phyloP scores from a whole-genome alignment of 176 grass and related monocot genomes.

The Saccharum officinarum region DNA sequence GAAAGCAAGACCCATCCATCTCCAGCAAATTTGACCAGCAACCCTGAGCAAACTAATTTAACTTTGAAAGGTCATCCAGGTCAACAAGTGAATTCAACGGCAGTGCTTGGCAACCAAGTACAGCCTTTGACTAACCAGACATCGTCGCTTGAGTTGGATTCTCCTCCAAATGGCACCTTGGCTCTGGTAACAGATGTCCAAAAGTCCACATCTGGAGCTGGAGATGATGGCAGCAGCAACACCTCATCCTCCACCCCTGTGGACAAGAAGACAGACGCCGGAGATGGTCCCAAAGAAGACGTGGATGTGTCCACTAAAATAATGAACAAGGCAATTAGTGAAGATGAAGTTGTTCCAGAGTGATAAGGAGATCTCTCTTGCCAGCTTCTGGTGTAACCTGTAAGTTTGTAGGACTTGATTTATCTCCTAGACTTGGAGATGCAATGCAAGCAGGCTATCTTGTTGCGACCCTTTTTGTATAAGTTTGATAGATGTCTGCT shows the following conservation, averaged over 20 bases:
- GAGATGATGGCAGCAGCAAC: slow-evolving; percentile 6
- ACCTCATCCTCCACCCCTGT: not conserved
- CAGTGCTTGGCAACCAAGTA: slow-evolving; percentile 27
- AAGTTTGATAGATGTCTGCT: slow-evolving; percentile 38
- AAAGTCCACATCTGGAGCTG: slow-evolving; percentile 22
- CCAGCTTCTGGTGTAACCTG: slow-evolving; percentile 36
- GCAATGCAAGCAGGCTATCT: slow-evolving; percentile 42
- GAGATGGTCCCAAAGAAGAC: slow-evolving; percentile 14
- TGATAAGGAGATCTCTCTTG: slow-evolving; percentile 30
- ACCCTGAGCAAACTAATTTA: slow-evolving; percentile 28
- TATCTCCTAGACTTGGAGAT: slow-evolving; percentile 28
- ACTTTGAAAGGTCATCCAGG: slow-evolving; percentile 43
- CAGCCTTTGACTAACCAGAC: slow-evolving; percentile 35
- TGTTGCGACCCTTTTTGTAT: slow-evolving; percentile 33
- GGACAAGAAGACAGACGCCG: not conserved
- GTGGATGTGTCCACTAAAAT: slow-evolving; percentile 44
- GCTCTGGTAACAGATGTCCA: slow-evolving; percentile 12
- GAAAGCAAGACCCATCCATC: slow-evolving; percentile 30
- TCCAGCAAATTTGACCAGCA: slow-evolving; percentile 24
- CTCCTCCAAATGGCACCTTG: slow-evolving; percentile 50
- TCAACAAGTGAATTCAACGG: slow-evolving; percentile 35
- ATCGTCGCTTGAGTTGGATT: slow-evolving; percentile 14
- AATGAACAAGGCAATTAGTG: slow-evolving; percentile 50
- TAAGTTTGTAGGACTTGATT: slow-evolving; percentile 56
- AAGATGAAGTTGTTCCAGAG: slow-evolving; percentile 56